A percentile compares a stretch with the other conserved stretches of the same genome.
These are phyloP conservation scores for Entophlyctis luteolus DNA, from an alignment of 192 early-diverging fungal genomes.

Conservation along the genomic window DNA sequence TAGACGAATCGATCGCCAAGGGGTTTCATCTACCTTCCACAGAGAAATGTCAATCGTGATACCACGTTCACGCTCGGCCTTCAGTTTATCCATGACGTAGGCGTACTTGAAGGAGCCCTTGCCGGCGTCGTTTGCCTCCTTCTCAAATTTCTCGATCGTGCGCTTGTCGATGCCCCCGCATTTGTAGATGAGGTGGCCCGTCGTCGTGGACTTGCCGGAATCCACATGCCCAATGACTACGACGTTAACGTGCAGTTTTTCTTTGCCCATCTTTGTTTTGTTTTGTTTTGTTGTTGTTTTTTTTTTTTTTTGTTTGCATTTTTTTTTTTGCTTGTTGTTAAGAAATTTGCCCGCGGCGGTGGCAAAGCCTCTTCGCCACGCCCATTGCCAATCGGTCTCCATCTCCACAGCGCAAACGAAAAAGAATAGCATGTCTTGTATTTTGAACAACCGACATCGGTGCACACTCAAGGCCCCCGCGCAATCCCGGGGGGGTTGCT, in stretches of 20 bases:
- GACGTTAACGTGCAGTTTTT: conserved; percentile 43
- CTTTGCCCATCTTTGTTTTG: conserved; percentile 13
- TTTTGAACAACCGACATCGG: no score
- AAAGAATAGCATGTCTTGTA: no score
- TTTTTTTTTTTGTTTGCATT: no score
- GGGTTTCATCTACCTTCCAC: conserved; percentile 58
- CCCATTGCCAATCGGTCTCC: no score
- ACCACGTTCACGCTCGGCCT: conserved; percentile 99
- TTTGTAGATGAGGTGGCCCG: conserved; percentile 99
- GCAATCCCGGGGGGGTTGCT: no score
- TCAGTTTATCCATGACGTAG: conserved; percentile 97
- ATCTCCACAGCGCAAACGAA: no score
- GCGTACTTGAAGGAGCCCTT: conserved; percentile 99
- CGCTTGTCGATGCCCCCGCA: conserved; percentile 99
- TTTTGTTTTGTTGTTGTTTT: neutral
- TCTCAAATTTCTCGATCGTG: conserved; percentile 99
- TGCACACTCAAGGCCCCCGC: no score
- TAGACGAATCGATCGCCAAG: neutral
- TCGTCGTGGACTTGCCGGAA: conserved; percentile 99
- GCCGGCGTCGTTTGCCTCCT: conserved; percentile 97
- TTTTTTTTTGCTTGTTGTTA: neutral
- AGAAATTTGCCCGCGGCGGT: no score
- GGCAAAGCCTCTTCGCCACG: no score
- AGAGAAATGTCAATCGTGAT: conserved; percentile 98
- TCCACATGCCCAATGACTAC: conserved; percentile 98